A percentile compares a stretch with the other conserved stretches of the same genome.
Conservation (phyloP, 2,329 filamentous ascomycete species). For the Colletotrichum godetiae region DNA sequence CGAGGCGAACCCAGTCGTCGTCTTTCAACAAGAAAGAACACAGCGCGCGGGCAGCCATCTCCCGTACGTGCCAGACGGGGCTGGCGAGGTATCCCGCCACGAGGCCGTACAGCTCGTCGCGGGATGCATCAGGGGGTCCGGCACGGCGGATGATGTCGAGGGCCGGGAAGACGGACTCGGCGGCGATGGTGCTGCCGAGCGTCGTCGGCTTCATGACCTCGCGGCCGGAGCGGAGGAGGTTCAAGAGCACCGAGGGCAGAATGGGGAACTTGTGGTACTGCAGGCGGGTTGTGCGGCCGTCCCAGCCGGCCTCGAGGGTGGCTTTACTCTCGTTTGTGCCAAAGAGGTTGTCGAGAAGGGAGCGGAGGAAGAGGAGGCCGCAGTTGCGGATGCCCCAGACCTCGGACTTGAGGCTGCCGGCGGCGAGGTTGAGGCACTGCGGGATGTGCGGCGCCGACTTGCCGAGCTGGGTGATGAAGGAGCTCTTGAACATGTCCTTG, state of each 20-base stretch:
- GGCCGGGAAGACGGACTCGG: conserved; percentile 83
- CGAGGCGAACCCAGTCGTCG: conserved; percentile 57
- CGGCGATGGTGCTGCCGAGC: conserved; percentile 48
- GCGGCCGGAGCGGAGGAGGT: conserved; percentile 67
- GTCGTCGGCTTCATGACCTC: conserved; percentile 53
- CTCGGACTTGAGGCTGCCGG: conserved; percentile 80
- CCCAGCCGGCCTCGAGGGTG: conserved; percentile 71
- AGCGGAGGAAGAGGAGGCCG: conserved; percentile 87
- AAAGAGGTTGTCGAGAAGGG: conserved; percentile 82
- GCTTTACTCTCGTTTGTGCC: conserved; percentile 79
- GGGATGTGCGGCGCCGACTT: conserved; percentile 81
- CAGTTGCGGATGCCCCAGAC: conserved; percentile 97
- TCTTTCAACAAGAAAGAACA: conserved; percentile 69
- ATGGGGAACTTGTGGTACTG: conserved; percentile 77
- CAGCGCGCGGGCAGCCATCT: conserved; percentile 81
- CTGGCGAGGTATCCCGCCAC: conserved; percentile 75
- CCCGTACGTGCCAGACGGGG: conserved; percentile 82
- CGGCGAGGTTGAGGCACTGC: conserved; percentile 81
- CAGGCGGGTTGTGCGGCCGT: conserved; percentile 72
- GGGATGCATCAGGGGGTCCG: conserved; percentile 69
- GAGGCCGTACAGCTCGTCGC: conserved; percentile 65
- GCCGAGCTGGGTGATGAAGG: conserved; percentile 78
- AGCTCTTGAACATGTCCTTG: conserved; percentile 90
- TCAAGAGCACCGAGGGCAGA: conserved; percentile 72
- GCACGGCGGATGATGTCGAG: conserved; percentile 83